Evolutionary conservation across 306 rosid species (phyloP).

Genomic region (Neltuma alba): DNA sequence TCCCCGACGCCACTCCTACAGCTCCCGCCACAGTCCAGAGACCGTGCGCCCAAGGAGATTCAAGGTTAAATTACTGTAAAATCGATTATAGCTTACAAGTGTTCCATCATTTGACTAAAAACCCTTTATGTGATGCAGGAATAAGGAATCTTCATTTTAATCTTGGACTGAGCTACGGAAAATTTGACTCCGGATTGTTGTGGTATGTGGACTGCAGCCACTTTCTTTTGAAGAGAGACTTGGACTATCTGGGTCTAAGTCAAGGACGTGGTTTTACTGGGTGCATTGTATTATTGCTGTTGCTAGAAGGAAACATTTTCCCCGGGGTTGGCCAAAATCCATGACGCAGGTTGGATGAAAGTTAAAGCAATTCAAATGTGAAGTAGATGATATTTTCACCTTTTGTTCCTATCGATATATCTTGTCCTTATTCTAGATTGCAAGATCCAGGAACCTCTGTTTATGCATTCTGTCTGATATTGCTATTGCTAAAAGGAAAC

Average conservation of each 20-base stretch:
- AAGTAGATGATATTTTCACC: neutral
- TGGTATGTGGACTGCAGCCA: constrained; percentile 12
- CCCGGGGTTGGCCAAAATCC: constrained; percentile 1
- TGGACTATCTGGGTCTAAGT: neutral
- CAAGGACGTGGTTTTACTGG: constrained; percentile 16
- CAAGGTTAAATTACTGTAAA: constrained; percentile 57
- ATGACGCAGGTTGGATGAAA: neutral
- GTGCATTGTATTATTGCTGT: constrained; percentile 3
- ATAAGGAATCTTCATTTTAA: constrained; percentile 34
- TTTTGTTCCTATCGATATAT: neutral
- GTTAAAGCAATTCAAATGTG: neutral
- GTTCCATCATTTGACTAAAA: constrained; percentile 31
- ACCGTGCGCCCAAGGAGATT: constrained; percentile 73
- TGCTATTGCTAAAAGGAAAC: constrained; percentile 8
- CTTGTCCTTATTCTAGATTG: neutral
- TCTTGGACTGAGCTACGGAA: constrained; percentile 22
- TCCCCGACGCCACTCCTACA: constrained; percentile 58
- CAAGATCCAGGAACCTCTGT: neutral
- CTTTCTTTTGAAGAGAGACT: constrained; percentile 4
- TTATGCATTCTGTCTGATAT: no score
- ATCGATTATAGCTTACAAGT: neutral
- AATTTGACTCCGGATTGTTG: constrained; percentile 2
- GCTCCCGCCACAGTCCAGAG: constrained; percentile 62
- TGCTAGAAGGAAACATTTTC: constrained; percentile 14
- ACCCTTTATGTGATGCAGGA: constrained; percentile 55